Base-by-base conservation (phyloP, 192 early-diverging fungal species). In the Entophlyctis luteolus region DNA sequence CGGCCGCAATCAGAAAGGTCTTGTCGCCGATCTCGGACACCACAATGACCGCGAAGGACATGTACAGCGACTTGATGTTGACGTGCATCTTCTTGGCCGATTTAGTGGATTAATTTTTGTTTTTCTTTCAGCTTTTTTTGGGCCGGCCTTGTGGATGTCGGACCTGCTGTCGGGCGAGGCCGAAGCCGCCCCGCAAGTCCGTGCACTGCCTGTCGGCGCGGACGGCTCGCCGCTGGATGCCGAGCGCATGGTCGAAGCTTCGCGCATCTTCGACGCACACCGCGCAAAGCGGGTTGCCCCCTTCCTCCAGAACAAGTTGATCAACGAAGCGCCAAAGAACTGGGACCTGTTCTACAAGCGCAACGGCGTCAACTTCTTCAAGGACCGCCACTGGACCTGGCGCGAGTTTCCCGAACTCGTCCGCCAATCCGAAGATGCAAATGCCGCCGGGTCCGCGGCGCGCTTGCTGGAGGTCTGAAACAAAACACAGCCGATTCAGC, bases 11-110 rank as follows among this genome's bases (percentile, higher is more conserved):
- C 58, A 99, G 84, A 70, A 99, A 99, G 18, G 96, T 99, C 77
- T 99, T 99, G 86, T 99, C 96, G 56, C 96, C 96, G 68, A 99
- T 94, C 73, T 99, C 96, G 12, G 93, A 94, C 37, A 96, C 89
- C 20, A 96, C 79, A 45, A 96, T 99, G 84, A 99, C 93, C 54
- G 90, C 70, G 46, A 95, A 81, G 10, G 86, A 88, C 77, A 77
- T 82, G 37, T 73, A 39, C 27, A 82, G 54, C 14, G 80, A 77
- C 70, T 79, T 31, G 10, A 76, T 10, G 49, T 52, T 52, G 49
- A 52, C 20, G 5, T 6, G 22, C 10, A 52, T 28, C 49, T 27
- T 52, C 28, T 52, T 27, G 20, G 42, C 20, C 20, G 14, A 20
- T 45, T 12, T 45, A 16, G 14, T 12, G 42, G 20, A 20, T 12